A percentile compares a stretch with the other conserved stretches of the same genome.
These are phyloP conservation scores for Schwanniomyces occidentalis DNA, from an alignment of 805 yeast species.

Conservation along the genomic window DNA sequence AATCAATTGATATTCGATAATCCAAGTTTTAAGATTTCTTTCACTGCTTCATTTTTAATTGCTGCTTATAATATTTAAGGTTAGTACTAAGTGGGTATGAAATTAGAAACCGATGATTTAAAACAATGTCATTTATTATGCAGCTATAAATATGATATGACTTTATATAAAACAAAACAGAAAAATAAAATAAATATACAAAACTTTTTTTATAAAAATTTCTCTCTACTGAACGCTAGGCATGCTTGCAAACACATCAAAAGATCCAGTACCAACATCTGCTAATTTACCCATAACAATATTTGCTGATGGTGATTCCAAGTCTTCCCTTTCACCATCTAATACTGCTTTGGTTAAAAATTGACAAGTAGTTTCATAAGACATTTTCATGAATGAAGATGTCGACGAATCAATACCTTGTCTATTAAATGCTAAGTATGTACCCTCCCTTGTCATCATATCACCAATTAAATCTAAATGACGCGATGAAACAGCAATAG, in stretches of 20 bases:
- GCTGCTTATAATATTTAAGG: slow-evolving; percentile 55
- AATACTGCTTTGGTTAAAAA: slow-evolving; percentile 95
- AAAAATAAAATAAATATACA: slow-evolving; percentile 3
- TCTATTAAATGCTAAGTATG: slow-evolving; percentile 94
- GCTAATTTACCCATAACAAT: slow-evolving; percentile 89
- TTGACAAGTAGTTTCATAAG: slow-evolving; percentile 97
- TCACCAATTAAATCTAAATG: slow-evolving; percentile 97
- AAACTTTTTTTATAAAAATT: slow-evolving; percentile 1
- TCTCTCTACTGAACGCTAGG: not conserved
- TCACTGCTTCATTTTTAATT: slow-evolving; percentile 52
- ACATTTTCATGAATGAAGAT: slow-evolving; percentile 97
- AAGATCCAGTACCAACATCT: slow-evolving; percentile 94
- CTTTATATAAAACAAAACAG: slow-evolving; percentile 4
- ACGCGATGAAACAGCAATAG: slow-evolving; percentile 87
- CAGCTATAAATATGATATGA: slow-evolving; percentile 1
- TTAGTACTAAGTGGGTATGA: too few species aligned
- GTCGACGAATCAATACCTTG: slow-evolving; percentile 97
- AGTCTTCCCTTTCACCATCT: slow-evolving; percentile 83
- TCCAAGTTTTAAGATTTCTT: slow-evolving; percentile 62
- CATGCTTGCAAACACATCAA: slow-evolving; percentile 69
- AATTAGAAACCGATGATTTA: not conserved
- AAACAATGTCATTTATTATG: slow-evolving; percentile 1
- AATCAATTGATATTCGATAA: slow-evolving; percentile 54
- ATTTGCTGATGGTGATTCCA: slow-evolving; percentile 91
- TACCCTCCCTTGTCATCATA: slow-evolving; percentile 99